Conservation (phyloP, 441 rosid species). For the Euphorbia celastroides region DNA sequence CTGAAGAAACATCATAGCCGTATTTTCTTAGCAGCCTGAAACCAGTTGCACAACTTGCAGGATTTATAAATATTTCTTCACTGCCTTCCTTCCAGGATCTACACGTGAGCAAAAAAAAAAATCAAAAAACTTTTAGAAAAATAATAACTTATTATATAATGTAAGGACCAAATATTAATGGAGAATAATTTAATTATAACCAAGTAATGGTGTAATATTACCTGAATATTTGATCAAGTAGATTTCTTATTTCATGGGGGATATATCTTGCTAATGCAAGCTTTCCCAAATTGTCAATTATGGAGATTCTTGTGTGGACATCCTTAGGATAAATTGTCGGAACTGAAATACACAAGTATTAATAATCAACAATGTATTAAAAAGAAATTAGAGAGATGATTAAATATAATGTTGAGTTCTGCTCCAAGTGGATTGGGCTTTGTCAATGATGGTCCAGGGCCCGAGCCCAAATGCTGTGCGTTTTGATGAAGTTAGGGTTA, state of each 20-base stretch:
- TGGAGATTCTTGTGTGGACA: not conserved
- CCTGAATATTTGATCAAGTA: not conserved
- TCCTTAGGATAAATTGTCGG: conserved; percentile 2
- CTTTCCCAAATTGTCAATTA: not conserved
- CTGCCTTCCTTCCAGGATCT: not conserved
- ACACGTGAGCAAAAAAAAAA: not conserved
- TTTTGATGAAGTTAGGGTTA: too few relatives aligned
- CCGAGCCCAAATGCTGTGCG: too few relatives aligned
- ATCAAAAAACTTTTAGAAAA: not conserved
- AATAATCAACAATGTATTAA: too few relatives aligned
- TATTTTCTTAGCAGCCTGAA: not conserved
- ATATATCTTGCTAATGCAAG: not conserved
- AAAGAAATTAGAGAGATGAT: too few relatives aligned
- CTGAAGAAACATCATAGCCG: conserved; percentile 2
- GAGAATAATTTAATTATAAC: too few relatives aligned
- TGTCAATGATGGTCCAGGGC: too few relatives aligned
- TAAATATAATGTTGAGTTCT: too few relatives aligned
- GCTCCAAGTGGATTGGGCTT: too few relatives aligned
- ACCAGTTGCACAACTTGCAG: conserved; percentile 1
- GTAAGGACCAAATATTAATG: not conserved
- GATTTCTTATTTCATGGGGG: not conserved
- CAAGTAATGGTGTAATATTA: not conserved
- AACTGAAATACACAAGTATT: not conserved
- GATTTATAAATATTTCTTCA: conserved; percentile 8
- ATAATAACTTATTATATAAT: too few relatives aligned